These are phyloP conservation scores for Dioscorea zingiberensis DNA, from an alignment of 106 monocot species.

Conservation along the genomic window DNA sequence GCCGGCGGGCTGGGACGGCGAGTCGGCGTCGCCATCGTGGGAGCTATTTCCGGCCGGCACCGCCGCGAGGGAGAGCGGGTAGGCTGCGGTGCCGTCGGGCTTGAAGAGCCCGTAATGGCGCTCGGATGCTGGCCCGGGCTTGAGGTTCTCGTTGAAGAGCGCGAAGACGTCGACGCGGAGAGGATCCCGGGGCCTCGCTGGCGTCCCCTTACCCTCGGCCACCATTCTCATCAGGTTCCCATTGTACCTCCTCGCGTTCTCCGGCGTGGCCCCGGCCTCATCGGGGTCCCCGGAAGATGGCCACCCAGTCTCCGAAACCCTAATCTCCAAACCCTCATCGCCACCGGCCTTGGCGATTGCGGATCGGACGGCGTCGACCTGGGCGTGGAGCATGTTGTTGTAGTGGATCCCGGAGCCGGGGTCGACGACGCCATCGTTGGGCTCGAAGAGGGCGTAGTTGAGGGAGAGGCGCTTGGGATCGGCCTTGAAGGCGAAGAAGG, in stretches of 20 bases:
- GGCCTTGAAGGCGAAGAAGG: slow-evolving; percentile 12
- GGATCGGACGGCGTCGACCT: slow-evolving; percentile 7
- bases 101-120: slow-evolving; percentile 9
- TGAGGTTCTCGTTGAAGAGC: slow-evolving; percentile 12
- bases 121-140: slow-evolving; percentile 9
- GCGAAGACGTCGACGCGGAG: slow-evolving; percentile 7
- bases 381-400: slow-evolving; percentile 12
- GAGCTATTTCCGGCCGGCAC: not conserved
- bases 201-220: slow-evolving; percentile 3
- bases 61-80: not conserved
- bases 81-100: slow-evolving; percentile 4
- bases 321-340: not conserved
- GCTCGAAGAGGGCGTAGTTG: slow-evolving; percentile 10
- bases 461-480: slow-evolving; percentile 1
- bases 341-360: not conserved
- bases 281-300: slow-evolving; percentile 2
- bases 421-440: slow-evolving; percentile 3
- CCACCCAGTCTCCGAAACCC: slow-evolving; percentile 12
- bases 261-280: slow-evolving; percentile 6
- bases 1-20: not conserved
- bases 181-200: not conserved
- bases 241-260: slow-evolving; percentile 8
- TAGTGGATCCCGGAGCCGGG: not conserved
- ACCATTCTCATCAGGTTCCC: slow-evolving; percentile 13
- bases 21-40: not conserved